Percentiles rank a stretch among this genome's conserved stretches.
phyloP scores from a whole-genome alignment of 192 early-diverging fungal species.

The Podila minutissima region DNA sequence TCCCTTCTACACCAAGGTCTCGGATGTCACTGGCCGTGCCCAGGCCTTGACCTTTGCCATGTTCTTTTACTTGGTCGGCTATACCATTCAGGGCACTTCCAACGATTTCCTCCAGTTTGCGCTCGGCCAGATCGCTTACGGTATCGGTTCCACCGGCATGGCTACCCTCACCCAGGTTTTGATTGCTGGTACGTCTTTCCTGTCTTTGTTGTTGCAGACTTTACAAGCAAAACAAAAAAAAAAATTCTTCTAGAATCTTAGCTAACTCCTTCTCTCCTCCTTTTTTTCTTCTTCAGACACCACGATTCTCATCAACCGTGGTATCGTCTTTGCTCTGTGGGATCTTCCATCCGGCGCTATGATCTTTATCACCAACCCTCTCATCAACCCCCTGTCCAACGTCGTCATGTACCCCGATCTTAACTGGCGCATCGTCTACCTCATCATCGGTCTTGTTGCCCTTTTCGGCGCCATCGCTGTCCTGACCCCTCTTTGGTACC shows the following conservation, averaged over 20 bases:
- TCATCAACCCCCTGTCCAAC: slow-evolving; percentile 21
- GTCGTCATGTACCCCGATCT: neutral
- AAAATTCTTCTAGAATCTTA: no score
- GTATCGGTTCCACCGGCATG: slow-evolving; percentile 41
- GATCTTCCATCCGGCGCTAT: slow-evolving; percentile 32
- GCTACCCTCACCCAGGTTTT: slow-evolving; percentile 36
- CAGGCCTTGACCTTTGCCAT: slow-evolving; percentile 44
- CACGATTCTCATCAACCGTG: slow-evolving; percentile 35
- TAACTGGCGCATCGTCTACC: slow-evolving; percentile 40
- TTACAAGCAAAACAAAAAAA: neutral
- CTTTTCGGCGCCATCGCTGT: slow-evolving; percentile 25
- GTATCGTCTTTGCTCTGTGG: slow-evolving; percentile 40
- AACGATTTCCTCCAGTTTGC: slow-evolving; percentile 22
- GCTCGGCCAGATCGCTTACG: slow-evolving; percentile 33
- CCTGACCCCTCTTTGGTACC: slow-evolving; percentile 37
- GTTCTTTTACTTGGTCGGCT: slow-evolving; percentile 42
- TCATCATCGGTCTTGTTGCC: slow-evolving; percentile 21
- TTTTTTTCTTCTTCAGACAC: slow-evolving; percentile 17
- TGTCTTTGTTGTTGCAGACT: neutral
- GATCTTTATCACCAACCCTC: slow-evolving; percentile 17
- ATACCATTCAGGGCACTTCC: slow-evolving; percentile 37
- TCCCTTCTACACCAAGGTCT: slow-evolving; percentile 44
- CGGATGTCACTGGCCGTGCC: slow-evolving; percentile 42
- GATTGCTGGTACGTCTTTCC: slow-evolving; percentile 40
- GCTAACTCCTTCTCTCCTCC: neutral